phyloP scores from a whole-genome alignment of 768 basidiomycete species.

The Collybiopsis luxurians region DNA sequence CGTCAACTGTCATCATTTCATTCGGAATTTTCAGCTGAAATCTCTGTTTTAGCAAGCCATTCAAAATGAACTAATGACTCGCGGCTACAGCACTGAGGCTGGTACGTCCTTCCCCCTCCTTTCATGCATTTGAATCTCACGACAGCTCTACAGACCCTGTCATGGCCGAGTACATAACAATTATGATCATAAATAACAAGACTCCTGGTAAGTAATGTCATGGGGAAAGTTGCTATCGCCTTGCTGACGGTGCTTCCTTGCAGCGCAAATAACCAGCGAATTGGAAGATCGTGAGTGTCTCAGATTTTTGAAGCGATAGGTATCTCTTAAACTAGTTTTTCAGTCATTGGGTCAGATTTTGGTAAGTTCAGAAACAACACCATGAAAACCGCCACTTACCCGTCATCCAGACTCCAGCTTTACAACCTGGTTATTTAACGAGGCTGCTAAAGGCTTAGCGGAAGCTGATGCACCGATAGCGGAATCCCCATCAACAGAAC shows the following conservation, averaged over 20 bases:
- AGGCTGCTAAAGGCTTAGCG: slow-evolving; percentile 68
- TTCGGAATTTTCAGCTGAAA: background rate
- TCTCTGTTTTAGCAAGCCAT: slow-evolving; percentile 60
- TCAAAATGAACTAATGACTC: slow-evolving; percentile 74
- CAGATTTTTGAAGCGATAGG: background rate
- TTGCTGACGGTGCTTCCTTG: slow-evolving; percentile 14
- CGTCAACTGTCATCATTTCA: slow-evolving; percentile 11
- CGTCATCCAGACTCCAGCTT: slow-evolving; percentile 64
- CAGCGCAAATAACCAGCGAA: slow-evolving; percentile 86
- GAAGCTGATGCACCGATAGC: slow-evolving; percentile 43
- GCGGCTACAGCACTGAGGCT: slow-evolving; percentile 73
- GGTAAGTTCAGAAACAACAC: slow-evolving; percentile 40
- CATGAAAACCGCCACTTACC: background rate
- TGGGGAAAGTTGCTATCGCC: background rate
- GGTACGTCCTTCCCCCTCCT: slow-evolving; percentile 43
- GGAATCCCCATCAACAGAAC: slow-evolving; percentile 28
- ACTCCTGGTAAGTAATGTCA: slow-evolving; percentile 53
- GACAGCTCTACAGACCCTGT: slow-evolving; percentile 58
- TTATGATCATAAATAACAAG: slow-evolving; percentile 95
- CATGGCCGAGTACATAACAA: slow-evolving; percentile 94
- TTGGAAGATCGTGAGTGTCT: slow-evolving; percentile 69
- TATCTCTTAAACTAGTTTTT: slow-evolving; percentile 4
- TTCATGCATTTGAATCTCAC: slow-evolving; percentile 12
- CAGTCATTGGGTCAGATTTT: slow-evolving; percentile 79
- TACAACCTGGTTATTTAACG: slow-evolving; percentile 85